These are phyloP conservation scores for Exophiala xenobiotica DNA, from an alignment of 2,329 filamentous ascomycete species.

Conservation along the genomic window DNA sequence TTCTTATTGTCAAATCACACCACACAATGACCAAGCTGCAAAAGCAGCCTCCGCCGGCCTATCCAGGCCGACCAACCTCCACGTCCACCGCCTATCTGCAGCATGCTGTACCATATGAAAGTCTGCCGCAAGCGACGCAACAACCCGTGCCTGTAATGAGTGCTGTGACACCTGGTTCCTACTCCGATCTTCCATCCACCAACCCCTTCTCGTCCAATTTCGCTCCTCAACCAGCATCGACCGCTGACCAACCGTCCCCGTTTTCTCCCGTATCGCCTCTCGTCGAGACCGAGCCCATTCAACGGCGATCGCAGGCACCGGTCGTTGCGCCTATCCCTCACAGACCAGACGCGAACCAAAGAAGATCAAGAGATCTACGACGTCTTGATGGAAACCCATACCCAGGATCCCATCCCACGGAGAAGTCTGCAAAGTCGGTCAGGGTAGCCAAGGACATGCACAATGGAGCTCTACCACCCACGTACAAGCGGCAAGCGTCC, in stretches of 20 bases:
- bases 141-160: slow-evolving; percentile 23
- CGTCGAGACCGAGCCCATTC: slow-evolving; percentile 7
- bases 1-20: not conserved
- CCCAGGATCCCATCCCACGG: slow-evolving; percentile 8
- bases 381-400: slow-evolving; percentile 27
- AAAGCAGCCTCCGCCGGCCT: slow-evolving; percentile 21
- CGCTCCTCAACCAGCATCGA: slow-evolving; percentile 5
- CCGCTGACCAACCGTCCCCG: slow-evolving; percentile 1
- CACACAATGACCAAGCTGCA: slow-evolving; percentile 26
- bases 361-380: slow-evolving; percentile 21
- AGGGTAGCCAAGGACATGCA: slow-evolving; percentile 32
- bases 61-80: slow-evolving; percentile 10
- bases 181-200: slow-evolving; percentile 21
- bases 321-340: slow-evolving; percentile 17
- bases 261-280: slow-evolving; percentile 30
- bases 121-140: slow-evolving; percentile 19
- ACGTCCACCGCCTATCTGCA: slow-evolving; percentile 9
- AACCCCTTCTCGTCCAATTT: slow-evolving; percentile 25
- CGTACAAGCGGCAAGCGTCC: slow-evolving; percentile 25
- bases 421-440: slow-evolving; percentile 22
- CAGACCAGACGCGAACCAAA: slow-evolving; percentile 14
- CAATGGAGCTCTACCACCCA: slow-evolving; percentile 27
- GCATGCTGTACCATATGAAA: slow-evolving; percentile 24
- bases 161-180: slow-evolving; percentile 18
- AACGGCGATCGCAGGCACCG: slow-evolving; percentile 9